Base-by-base conservation (phyloP, 257 asterid genomes). In the Petrea volubilis region DNA sequence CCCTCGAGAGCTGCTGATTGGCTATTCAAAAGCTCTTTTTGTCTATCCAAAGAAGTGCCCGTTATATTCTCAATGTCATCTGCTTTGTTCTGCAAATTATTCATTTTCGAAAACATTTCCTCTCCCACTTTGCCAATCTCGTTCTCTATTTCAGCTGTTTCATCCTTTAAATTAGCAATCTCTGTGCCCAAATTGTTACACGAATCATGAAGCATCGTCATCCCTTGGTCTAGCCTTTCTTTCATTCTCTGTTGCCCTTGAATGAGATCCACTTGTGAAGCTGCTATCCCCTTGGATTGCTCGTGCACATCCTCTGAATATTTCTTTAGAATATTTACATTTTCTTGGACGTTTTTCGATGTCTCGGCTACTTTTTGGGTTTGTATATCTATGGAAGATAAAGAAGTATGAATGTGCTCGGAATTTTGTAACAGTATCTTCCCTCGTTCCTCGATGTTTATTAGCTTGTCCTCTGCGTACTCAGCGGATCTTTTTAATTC, bases 81-180 rank as follows among this genome's bases (percentile, higher is more conserved):
- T 0, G 97, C 91, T 78, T 83, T 93, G 31, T 49, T 78, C 24
- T 89, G 96, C 66, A 91, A 67, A 38, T 28, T 61, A 4, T 15
- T 77, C 96, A 93, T 91, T 82, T 83, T 86, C 0, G 84, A 75
- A 61, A 65, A 74, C 94, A 91, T 89, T 24, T 78, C 84, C 40
- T 83, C 85, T 2, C 96, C 96, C 67, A 93, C 93, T 80, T 77
- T 80, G 56, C 74, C 81, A 40, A 93, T 85, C 90, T 83, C 88
- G 71, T 68, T 84, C 82, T 90, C 96, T 52, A 93, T 89, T 60
- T 83, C 87, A 17, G 70, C 81, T 1, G 97, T 80, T 62, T 91
- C 95, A 43, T 74, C 67, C 71, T 78, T 86, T 75, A 93, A 73
- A 36, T 63, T 77, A 25, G 34, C 21, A 1, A 93, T 87, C 36